Evolutionary conservation across 2,329 filamentous ascomycete genomes (phyloP).

Genomic region (Atkinsonella texensis): DNA sequence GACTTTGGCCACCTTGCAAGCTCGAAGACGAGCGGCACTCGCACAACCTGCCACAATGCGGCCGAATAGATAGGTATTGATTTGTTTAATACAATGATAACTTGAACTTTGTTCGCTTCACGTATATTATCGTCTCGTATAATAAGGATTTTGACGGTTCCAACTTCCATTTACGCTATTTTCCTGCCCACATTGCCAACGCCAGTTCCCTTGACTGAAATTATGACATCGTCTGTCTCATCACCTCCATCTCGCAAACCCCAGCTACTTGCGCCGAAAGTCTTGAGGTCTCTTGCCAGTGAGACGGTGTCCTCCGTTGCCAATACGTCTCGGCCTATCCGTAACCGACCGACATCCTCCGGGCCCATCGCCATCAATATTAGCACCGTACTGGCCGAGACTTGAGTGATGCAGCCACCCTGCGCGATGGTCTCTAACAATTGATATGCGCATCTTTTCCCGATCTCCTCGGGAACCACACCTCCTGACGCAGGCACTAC

Average conservation of each 20-base stretch:
- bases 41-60: slow-evolving; percentile 10
- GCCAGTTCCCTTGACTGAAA: slow-evolving; percentile 85
- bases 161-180: slow-evolving; percentile 40
- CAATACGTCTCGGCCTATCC: slow-evolving; percentile 69
- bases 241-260: slow-evolving; percentile 65
- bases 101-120: neutral
- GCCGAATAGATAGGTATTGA: slow-evolving; percentile 10
- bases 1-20: slow-evolving; percentile 39
- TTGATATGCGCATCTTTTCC: slow-evolving; percentile 78
- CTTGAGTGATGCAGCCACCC: slow-evolving; percentile 68
- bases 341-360: slow-evolving; percentile 82
- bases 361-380: slow-evolving; percentile 96
- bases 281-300: slow-evolving; percentile 71
- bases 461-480: slow-evolving; percentile 79
- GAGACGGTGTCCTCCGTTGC: slow-evolving; percentile 70
- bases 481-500: slow-evolving; percentile 65
- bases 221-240: slow-evolving; percentile 59
- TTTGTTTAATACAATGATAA: neutral
- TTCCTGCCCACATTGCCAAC: slow-evolving; percentile 94
- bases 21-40: slow-evolving; percentile 27
- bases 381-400: slow-evolving; percentile 63
- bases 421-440: slow-evolving; percentile 70
- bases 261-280: slow-evolving; percentile 87
- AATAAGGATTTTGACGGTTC: neutral
- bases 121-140: neutral